Evolutionary conservation across 345 rosid genomes (phyloP), one percentile per base, ranked within the genome.

Genomic region (Orychophragmus violaceus): DNA sequence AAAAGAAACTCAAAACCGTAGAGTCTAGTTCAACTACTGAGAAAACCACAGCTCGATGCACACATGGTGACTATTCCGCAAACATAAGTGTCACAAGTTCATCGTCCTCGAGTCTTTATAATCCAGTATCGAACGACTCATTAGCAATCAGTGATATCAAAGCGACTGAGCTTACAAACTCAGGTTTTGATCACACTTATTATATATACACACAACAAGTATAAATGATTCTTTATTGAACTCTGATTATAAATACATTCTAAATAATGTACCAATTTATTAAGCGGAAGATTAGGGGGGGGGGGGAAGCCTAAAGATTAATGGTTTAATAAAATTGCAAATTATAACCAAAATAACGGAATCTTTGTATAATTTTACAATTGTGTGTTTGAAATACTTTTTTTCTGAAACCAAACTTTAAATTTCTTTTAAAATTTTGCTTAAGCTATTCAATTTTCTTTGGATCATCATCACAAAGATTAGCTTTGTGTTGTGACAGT

Each of bases 131-230:
- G 0, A 30, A 66, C 1, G 51, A 61, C 35, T 77, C 79, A 0
- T 39, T 65, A 1, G 80, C 67, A 6, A 78, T 68, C 21, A 89
- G 83, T 42, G 82, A 87, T 63, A 82, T 92, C 61, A 89, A 87
- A 58, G 86, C 85, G 95, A 87, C 27, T 72, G 51, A 71, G 37
- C 22, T 22, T 28, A 12, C 9, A 42, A 27, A 53, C 0, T 42
- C 63, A 28, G 28, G 7, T 4, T 16, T 36, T 10, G 4, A 28
- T 44, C 30, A 41, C 17, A 19, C 1, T 29, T 9, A 24, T 39
- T 2, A 12, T 32, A 57, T 29, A 8, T 1, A 36, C 17, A n/a
- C n/a, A n/a, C n/a, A n/a, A 13, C 41, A 32, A 45, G n/a, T 25
- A 22, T 1, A 61, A 14, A 8, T 8, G 21, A 24, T 25, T 55